phyloP scores from a whole-genome alignment of 768 basidiomycete species.

The Piloderma croceum region DNA sequence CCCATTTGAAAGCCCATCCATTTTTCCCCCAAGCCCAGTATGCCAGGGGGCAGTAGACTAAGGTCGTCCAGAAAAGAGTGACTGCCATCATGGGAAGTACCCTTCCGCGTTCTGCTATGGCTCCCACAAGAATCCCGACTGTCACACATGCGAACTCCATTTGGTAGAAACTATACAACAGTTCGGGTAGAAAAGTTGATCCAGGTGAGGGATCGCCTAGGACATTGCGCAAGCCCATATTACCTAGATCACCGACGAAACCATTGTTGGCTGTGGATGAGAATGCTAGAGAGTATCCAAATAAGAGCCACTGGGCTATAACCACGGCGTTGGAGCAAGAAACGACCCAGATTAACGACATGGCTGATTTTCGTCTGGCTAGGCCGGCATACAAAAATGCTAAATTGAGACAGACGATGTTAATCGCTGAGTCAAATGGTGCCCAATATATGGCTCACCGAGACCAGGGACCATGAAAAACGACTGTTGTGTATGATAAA shows the following conservation, averaged over 20 bases:
- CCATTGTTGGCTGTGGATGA: slow-evolving; percentile 70
- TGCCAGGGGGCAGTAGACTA: slow-evolving; percentile 86
- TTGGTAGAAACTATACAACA: slow-evolving; percentile 83
- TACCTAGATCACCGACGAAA: slow-evolving; percentile 72
- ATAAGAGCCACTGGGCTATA: slow-evolving; percentile 78
- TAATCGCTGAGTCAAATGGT: slow-evolving; percentile 2
- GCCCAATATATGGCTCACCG: slow-evolving; percentile 32
- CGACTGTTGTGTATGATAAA: not conserved
- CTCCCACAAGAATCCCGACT: slow-evolving; percentile 69
- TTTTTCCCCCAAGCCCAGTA: slow-evolving; percentile 78
- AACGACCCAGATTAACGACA: slow-evolving; percentile 74
- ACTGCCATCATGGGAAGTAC: slow-evolving; percentile 79
- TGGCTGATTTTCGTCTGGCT: slow-evolving; percentile 60
- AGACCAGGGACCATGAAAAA: slow-evolving; percentile 75
- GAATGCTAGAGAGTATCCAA: slow-evolving; percentile 84
- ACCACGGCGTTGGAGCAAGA: slow-evolving; percentile 68
- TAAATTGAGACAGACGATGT: slow-evolving; percentile 19
- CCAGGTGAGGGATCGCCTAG: slow-evolving; percentile 70
- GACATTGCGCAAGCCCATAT: slow-evolving; percentile 74
- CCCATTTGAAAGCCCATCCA: slow-evolving; percentile 84
- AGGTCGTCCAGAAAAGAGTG: slow-evolving; percentile 77
- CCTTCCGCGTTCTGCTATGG: slow-evolving; percentile 81
- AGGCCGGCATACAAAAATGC: slow-evolving; percentile 74
- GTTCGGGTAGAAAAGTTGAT: slow-evolving; percentile 72
- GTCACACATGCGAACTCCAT: slow-evolving; percentile 85